Base-by-base conservation (phyloP, 768 basidiomycete genomes). In the Tephrocybe sp. region DNA sequence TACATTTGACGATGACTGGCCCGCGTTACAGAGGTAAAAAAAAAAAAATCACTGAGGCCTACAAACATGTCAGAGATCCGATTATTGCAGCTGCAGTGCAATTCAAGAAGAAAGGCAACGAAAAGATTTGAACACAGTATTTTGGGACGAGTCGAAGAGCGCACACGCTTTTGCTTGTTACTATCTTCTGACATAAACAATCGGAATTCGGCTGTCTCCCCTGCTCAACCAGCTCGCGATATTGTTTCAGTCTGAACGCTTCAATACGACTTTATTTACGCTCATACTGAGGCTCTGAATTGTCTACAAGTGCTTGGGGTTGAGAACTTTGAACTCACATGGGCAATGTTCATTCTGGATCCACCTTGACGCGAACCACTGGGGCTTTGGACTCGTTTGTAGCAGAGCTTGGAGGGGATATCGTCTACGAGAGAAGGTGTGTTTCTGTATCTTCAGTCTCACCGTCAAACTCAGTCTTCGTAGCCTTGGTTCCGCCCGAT, bases 381-480 rank as follows among this genome's bases (percentile, higher is more conserved):
- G 88, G 86, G 24, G 90, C 92, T 12, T 74, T 96, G 52, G 94
- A 97, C 68, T 92, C 90, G 2, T 95, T 91, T 63, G 86, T 99
- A 12, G 78, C 86, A 2, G 96, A 99, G 63, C 78, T 98, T 19
- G 88, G 89, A 9, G 78, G 78, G 3, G 94, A 97, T 63, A 76
- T 97, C 16, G 77, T 89, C 2, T 98, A 97, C 61, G 96, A 98
- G 63, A 88, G 90, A 75, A 92, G 88, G 96, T 93, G 44, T 44
- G 78, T 60, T 28, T 21, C 22, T 12, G 5, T 35, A 12, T 21
- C 9, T 13, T 34, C 22, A 5, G 18, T 11, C 32, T 37, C 28
- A 22, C 36, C 27, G 8, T 30, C 5, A 18, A 37, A 42, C 36
- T 40, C 45, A 34, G 27, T 5, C 40, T 27, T 31, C n/a, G 12